Evolutionary conservation across 2,329 filamentous ascomycete species (phyloP).

Genomic region (Nemania sp.): DNA sequence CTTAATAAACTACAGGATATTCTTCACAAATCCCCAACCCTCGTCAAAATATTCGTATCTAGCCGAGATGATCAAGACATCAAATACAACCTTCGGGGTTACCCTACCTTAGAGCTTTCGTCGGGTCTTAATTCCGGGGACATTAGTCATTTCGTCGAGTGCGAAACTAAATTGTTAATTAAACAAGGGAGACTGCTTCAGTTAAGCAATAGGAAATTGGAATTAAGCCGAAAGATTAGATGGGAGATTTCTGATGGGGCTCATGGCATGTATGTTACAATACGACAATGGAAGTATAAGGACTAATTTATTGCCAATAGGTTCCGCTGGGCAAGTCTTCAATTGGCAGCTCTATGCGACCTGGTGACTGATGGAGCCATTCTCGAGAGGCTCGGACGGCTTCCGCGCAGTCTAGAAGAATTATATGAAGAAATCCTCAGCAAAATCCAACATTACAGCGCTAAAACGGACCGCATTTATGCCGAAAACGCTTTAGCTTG

Average conservation of each 20-base stretch:
- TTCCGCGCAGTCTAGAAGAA: conserved; percentile 3
- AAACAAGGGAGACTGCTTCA: neutral
- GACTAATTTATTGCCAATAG: conserved; percentile 9
- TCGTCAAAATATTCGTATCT: conserved; percentile 24
- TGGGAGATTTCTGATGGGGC: neutral
- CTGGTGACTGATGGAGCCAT: neutral
- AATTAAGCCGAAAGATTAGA: conserved; percentile 11
- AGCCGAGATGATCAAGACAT: conserved; percentile 24
- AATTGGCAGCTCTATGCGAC: conserved; percentile 14
- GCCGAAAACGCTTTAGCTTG: conserved; percentile 15
- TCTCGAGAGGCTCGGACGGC: neutral
- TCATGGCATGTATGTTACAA: conserved; percentile 1
- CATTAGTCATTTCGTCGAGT: conserved; percentile 13
- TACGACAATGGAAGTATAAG: neutral
- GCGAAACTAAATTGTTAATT: conserved; percentile 4
- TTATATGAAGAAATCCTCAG: conserved; percentile 17
- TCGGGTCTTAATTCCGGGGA: conserved; percentile 5
- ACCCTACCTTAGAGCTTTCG: conserved; percentile 18
- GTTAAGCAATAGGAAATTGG: neutral
- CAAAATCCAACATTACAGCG: conserved; percentile 9
- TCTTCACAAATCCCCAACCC: conserved; percentile 5
- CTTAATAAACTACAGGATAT: conserved; percentile 1
- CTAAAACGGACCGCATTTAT: conserved; percentile 12
- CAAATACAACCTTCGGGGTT: conserved; percentile 1
- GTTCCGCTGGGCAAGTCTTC: conserved; percentile 22